Evolutionary conservation across 768 basidiomycete genomes (phyloP), one percentile per base, ranked within the genome.

Genomic region (Rubroboletus pulcherrimus): DNA sequence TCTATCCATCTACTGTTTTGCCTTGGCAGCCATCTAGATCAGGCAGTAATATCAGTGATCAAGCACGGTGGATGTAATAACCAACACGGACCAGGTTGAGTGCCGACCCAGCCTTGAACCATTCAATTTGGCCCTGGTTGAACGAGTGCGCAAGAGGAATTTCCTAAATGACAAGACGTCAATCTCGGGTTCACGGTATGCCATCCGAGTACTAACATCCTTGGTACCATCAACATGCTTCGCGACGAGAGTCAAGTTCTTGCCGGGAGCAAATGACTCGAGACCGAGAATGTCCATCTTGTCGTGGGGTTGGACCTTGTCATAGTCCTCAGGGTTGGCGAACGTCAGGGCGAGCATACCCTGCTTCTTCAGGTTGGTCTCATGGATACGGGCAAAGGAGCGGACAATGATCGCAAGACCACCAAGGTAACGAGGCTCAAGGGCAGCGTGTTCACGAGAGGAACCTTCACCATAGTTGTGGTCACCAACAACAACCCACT

Each of bases 331-430:
- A 15, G 90, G 82, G 76, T 98, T 83, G 57, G 74, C 89, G 70
- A 98, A 97, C 57, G 93, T 97, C 63, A 98, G 79, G 3, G 94
- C 94, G 59, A 98, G 91, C 92, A 96, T 94, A 65, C 94, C 94
- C 78, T 98, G 95, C 84, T 98, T 98, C 89, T 98, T 98, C 84
- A 94, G 77, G 81, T 95, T 94, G 70, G 93, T 93, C 78, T 91
- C 94, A 76, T 96, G 95, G 76, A 98, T 98, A 75, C 95, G 93
- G 51, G 95, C 95, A 74, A 98, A 98, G 34, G 91, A 94, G 72
- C 93, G 85, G 71, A 89, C 89, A 74, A 99, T 95, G 78, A 98
- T 91, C 30, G 96, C 96, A 54, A 93, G 81, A 59, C 95, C 96
- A 58, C 93, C 94, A 56, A 97, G 88, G 83, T 83, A 97, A 49